Evolutionary conservation across 305 asterid species (phyloP), one percentile per base, ranked within the genome.

Genomic region (Euphrasia arctica): DNA sequence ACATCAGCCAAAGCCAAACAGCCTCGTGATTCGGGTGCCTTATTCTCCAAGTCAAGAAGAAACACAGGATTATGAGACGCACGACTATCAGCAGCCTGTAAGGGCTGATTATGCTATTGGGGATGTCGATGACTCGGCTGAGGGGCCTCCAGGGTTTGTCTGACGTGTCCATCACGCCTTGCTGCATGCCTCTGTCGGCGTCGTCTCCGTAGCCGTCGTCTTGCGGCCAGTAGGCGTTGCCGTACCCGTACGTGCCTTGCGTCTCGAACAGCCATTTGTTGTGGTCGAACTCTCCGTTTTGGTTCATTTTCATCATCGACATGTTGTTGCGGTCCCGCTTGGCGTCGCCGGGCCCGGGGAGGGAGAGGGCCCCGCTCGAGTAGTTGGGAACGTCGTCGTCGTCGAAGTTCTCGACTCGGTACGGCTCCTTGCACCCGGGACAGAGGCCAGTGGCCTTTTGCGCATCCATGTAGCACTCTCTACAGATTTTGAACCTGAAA

Each of bases 381-480:
- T 51, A 51, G 56, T 51, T 51, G 6, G 56, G 56, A 11, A 51
- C 28, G 2, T 51, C 56, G 18, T 51, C 56, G 18, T 51, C 56
- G 27, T 51, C 56, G 2, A 51, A 51, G 56, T 51, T 22, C 1
- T 22, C 56, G 3, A 51, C 56, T 13, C 56, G 15, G 56, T 51
- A 51, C 4, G 27, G 56, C 56, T 51, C 56, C 56, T 51, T 51
- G 28, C 56, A 51, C 11, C 56, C 56, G 3, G 56, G 56, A 2
- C 56, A 51, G 2, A 51, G 3, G 7, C 56, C 56, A 0, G 56
- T 51, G 22, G 15, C 56, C 22, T 51, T 51, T 7, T 14, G 28
- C 25, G 56, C 56, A 18, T 51, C 56, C 56, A 51, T 51, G 56
- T 51, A 51, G 29, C 56, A 51, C 15, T 51, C 56, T 51, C 56